phyloP scores from a whole-genome alignment of 306 rosid genomes.

The Quercus dentata region DNA sequence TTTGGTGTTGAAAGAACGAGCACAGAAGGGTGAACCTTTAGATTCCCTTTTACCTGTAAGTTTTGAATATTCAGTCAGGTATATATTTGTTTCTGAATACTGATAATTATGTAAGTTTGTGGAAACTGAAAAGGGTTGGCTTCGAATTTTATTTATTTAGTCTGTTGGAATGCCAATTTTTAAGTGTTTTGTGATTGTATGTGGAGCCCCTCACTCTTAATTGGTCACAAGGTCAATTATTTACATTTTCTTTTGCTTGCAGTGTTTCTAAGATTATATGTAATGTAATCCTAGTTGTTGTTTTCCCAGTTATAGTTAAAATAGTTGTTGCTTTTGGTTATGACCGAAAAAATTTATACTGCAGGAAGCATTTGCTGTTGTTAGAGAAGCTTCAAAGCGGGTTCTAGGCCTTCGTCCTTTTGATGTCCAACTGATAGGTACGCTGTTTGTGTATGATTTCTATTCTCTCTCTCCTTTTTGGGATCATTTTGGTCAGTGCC shows the following conservation, averaged over 20 bases:
- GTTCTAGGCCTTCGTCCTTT: conserved; percentile 95
- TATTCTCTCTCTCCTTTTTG: not conserved
- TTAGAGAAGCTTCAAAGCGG: conserved; percentile 92
- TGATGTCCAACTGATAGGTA: conserved; percentile 90
- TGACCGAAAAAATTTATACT: conserved; percentile 4
- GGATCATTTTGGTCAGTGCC: not conserved
- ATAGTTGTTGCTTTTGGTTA: not conserved
- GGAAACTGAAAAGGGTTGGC: too few relatives aligned
- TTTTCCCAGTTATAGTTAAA: not conserved
- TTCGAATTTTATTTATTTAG: not conserved
- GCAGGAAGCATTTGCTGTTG: conserved; percentile 95
- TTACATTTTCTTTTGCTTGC: not conserved
- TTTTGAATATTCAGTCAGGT: not conserved
- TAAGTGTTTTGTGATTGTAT: too few relatives aligned
- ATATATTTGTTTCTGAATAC: not conserved
- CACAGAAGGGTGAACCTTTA: conserved; percentile 65
- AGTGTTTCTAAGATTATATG: not conserved
- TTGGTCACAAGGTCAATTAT: not conserved
- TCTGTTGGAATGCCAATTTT: not conserved
- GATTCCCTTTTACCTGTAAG: conserved; percentile 87
- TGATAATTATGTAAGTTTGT: too few relatives aligned
- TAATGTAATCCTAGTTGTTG: not conserved
- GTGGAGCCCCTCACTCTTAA: not conserved
- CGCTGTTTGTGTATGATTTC: not conserved
- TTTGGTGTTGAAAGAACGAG: conserved; percentile 50